Base-by-base conservation (phyloP, 179 eudicot species). In the Gypsophila paniculata region DNA sequence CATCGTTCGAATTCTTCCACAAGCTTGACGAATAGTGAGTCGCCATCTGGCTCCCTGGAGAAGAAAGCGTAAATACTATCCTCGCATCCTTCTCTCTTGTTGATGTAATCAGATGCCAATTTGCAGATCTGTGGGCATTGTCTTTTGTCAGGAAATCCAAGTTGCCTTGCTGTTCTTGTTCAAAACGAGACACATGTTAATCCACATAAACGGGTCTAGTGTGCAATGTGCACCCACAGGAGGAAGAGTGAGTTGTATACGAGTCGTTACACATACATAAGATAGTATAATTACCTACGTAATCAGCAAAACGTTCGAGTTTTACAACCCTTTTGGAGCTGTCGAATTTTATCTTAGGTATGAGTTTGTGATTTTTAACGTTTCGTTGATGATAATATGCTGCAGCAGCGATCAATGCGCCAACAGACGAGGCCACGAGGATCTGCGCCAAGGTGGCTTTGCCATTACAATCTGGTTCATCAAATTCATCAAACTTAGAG, bases 1-100 rank as follows among this genome's bases (percentile, higher is more conserved):
- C 97, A 95, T 72, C 99, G 85, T 80, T 95, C 99, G 58, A 95
- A 80, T 85, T 95, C 99, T 67, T 95, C 99, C 18, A 95, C 91
- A 6, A 95, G 88, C 85, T 95, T 95, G 74, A 95, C 87, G 71
- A 87, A 95, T 18, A 95, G 84, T 6, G 99, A 88, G 79, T 95
- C 97, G 0, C 86, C 91, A 52, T 95, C 89, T 36, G 85, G 87
- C 49, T 92, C 96, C 2, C 71, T 69, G 6, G 84, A 77, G 65
- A 95, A 95, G 79, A 77, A 91, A 26, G 88, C 54, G 76, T 90
- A 95, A 34, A 92, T 88, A 69, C 81, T 85, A 26, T 95, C 97
- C 79, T 92, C 99, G 46, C 84, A 84, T 36, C 88, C 96, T 55
- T 91, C 97, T 39, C 91, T 61, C 85, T 87, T 92, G 51, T 76